Base-by-base conservation (phyloP, 805 yeast species). In the Cyberlindnera galapagoensis region DNA sequence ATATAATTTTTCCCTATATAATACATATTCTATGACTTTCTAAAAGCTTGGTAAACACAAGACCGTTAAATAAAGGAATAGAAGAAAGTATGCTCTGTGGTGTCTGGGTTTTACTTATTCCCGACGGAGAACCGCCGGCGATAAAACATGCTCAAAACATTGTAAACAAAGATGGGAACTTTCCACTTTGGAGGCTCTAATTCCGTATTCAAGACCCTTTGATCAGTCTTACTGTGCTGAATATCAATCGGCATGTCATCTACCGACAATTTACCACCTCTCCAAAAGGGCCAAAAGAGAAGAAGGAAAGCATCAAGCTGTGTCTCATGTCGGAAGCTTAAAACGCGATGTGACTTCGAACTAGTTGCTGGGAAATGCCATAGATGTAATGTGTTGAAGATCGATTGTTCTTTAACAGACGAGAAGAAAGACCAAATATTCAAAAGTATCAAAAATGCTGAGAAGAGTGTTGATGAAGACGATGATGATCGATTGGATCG, bases 321-420 rank as follows among this genome's bases (percentile, higher is more conserved):
- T 49, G 59, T 57, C 10, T 57, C 63, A 11, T 75, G 82, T 40
- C 57, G 80, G 10, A 69, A 63, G 45, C 59, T 72, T 37, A 75
- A 75, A 47, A 74, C 80, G 2, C 60, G 78, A 36, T 75, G 82
- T 49, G 76, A 69, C 36, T 65, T 62, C 41, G 71, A 68, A 25
- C 60, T 63, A 0, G 44, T 54, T 3, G 46, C 50, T 9, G 63
- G 61, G 5, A 63, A 64, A 40, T 75, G 81, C 42, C 71, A 69
- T 35, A 57, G 80, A 18, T 75, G 82, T 40, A 56, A 53, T 26
- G 61, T 72, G 18, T 44, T 74, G 24, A 51, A 65, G 26, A 44
- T 72, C 7, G 62, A 58, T 1, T 75, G 82, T 39, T 69, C 77
- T 0, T 44, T 74, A 25, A 57, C 70, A 3, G 40, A 38, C 14